These are phyloP conservation scores for Candida piceae DNA, from an alignment of 805 yeast genomes.

Conservation along the genomic window DNA sequence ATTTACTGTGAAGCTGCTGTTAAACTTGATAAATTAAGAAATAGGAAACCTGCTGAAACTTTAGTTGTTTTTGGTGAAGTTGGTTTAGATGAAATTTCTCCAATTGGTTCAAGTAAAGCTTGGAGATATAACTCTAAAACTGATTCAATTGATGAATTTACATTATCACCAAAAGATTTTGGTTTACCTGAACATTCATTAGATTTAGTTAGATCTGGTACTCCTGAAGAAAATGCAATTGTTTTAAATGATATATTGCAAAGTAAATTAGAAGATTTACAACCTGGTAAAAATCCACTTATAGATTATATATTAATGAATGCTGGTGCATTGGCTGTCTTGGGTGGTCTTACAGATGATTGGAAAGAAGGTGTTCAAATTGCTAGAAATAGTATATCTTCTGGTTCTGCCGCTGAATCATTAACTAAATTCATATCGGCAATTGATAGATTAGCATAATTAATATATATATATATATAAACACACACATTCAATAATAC, in stretches of 20 bases:
- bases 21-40: conserved; percentile 46
- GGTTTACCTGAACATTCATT: conserved; percentile 73
- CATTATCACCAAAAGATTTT: conserved; percentile 68
- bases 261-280: conserved; percentile 38
- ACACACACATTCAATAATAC: too few relatives aligned
- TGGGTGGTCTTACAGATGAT: conserved; percentile 58
- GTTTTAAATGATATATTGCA: conserved; percentile 40
- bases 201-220: conserved; percentile 68
- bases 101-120: conserved; percentile 72
- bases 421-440: conserved; percentile 49
- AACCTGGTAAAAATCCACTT: conserved; percentile 53
- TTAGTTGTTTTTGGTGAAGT: conserved; percentile 91
- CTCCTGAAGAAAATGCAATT: conserved; percentile 80
- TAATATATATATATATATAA: too few relatives aligned
- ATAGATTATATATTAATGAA: conserved; percentile 89
- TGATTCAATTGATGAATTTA: conserved; percentile 35
- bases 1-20: conserved; percentile 81
- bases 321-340: conserved; percentile 79
- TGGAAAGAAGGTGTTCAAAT: conserved; percentile 76
- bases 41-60: conserved; percentile 43
- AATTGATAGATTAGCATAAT: too few relatives aligned
- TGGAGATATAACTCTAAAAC: conserved; percentile 57
- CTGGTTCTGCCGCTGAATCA: conserved; percentile 63
- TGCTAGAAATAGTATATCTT: conserved; percentile 62
- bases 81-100: conserved; percentile 92